These are phyloP conservation scores for Paramecium sonneborni DNA, from an alignment of 73 alveolate species.

Conservation along the genomic window DNA sequence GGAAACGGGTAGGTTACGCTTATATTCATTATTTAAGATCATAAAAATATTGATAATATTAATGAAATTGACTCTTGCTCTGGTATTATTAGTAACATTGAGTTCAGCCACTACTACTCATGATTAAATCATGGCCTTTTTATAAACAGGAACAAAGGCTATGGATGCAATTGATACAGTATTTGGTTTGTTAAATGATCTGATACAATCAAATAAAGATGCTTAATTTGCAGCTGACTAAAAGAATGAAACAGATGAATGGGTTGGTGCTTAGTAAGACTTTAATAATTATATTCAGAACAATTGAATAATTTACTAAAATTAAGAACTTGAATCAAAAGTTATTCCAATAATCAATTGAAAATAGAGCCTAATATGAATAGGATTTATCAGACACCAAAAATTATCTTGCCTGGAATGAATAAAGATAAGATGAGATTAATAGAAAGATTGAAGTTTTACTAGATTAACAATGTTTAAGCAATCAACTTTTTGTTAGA, in stretches of 20 bases:
- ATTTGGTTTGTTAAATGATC: slow-evolving; percentile 15
- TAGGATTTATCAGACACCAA: slow-evolving; percentile 5
- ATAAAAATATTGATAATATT: neutral
- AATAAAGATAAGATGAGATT: slow-evolving; percentile 41
- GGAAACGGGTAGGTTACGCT: slow-evolving; percentile 32
- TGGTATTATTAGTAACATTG: neutral
- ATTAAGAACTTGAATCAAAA: slow-evolving; percentile 8
- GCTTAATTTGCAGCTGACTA: slow-evolving; percentile 53
- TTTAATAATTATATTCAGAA: neutral
- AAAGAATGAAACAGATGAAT: slow-evolving; percentile 53
- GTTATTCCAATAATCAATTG: slow-evolving; percentile 28
- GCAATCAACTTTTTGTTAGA: slow-evolving; percentile 46
- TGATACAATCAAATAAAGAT: slow-evolving; percentile 42
- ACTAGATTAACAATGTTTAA: slow-evolving; percentile 1
- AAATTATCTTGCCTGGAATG: slow-evolving; percentile 48
- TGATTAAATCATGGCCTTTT: slow-evolving; percentile 38
- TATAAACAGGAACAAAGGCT: slow-evolving; percentile 50
- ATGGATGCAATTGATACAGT: slow-evolving; percentile 61
- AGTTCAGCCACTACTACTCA: slow-evolving; percentile 46
- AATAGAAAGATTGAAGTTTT: neutral
- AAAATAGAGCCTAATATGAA: slow-evolving; percentile 31
- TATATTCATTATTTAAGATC: neutral
- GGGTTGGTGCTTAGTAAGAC: slow-evolving; percentile 43
- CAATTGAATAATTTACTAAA: slow-evolving; percentile 38
- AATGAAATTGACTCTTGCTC: slow-evolving; percentile 35